Percentiles rank a stretch among this genome's conserved stretches.
Conservation (phyloP, 2,329 filamentous ascomycete species). For the Neofusicoccum sp. region DNA sequence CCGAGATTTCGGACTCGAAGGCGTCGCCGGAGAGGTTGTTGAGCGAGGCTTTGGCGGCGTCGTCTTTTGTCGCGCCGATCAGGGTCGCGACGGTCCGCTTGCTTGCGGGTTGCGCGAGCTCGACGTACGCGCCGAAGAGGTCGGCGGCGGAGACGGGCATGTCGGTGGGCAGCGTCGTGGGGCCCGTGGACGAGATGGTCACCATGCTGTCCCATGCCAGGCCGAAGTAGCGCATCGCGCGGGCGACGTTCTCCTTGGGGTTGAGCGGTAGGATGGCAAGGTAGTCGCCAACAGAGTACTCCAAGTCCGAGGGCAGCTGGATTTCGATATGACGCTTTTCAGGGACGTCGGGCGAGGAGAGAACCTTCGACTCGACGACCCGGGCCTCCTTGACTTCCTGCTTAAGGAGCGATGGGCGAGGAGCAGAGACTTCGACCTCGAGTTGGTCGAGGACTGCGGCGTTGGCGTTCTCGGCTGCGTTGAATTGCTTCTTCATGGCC, state of each 20-base stretch:
- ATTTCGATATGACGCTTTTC: constrained; percentile 29
- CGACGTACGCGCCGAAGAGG: constrained; percentile 68
- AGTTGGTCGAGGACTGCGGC: constrained; percentile 28
- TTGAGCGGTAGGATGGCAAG: constrained; percentile 72
- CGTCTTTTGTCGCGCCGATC: constrained; percentile 50
- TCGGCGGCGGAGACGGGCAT: constrained; percentile 61
- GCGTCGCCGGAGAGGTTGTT: constrained; percentile 43
- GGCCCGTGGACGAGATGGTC: constrained; percentile 59
- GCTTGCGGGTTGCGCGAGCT: constrained; percentile 70
- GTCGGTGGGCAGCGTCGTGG: constrained; percentile 64
- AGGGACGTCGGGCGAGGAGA: constrained; percentile 27
- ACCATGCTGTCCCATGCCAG: constrained; percentile 68
- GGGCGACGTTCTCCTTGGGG: constrained; percentile 58
- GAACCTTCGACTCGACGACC: constrained; percentile 32
- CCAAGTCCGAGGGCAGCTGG: constrained; percentile 44
- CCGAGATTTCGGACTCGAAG: constrained; percentile 39
- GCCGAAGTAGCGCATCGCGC: constrained; percentile 63
- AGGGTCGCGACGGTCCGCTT: constrained; percentile 58
- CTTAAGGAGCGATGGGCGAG: constrained; percentile 34
- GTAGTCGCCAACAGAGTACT: constrained; percentile 73
- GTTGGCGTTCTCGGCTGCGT: constrained; percentile 19
- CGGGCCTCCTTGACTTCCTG: constrained; percentile 38
- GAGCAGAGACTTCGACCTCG: constrained; percentile 33
- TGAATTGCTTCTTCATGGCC: constrained; percentile 33
- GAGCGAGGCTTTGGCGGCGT: constrained; percentile 51